Evolutionary conservation across 225 moss, liverwort and hornwort species (phyloP).

Genomic region (Rhytidiadelphus loreus): DNA sequence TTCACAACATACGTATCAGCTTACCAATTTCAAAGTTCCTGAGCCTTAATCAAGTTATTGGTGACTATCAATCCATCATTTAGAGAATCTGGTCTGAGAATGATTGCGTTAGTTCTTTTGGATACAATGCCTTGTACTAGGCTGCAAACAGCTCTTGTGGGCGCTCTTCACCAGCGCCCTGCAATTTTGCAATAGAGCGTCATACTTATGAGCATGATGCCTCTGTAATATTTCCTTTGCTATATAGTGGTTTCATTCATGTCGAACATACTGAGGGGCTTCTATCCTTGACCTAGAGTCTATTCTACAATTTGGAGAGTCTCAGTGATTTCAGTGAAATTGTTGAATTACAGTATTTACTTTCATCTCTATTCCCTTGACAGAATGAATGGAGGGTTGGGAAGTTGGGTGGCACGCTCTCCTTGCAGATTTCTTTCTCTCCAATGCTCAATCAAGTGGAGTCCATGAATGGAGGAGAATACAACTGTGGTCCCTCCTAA

Average conservation of each 20-base stretch:
- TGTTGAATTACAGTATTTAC: background rate
- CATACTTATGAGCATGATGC: constrained; percentile 13
- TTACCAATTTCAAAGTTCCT: background rate
- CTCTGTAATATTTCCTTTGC: constrained; percentile 4
- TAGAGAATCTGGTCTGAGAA: constrained; percentile 5
- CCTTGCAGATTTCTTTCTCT: background rate
- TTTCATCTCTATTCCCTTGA: background rate
- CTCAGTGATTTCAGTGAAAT: background rate
- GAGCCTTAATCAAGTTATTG: background rate
- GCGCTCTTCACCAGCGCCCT: background rate
- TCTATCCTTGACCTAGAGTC: background rate
- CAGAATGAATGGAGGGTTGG: background rate
- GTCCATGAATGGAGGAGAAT: background rate
- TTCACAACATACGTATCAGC: background rate
- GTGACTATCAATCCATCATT: background rate
- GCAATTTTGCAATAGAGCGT: constrained; percentile 28
- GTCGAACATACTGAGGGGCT: background rate
- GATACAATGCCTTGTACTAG: background rate
- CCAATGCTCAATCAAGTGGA: background rate
- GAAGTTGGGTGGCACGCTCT: background rate
- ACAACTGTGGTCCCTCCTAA: background rate
- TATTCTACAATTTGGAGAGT: background rate
- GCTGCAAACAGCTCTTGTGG: constrained; percentile 13
- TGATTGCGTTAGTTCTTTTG: background rate
- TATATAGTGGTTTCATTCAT: background rate